These are phyloP conservation scores for Cystobasidium onofrii DNA, from an alignment of 768 basidiomycete genomes.

Conservation along the genomic window DNA sequence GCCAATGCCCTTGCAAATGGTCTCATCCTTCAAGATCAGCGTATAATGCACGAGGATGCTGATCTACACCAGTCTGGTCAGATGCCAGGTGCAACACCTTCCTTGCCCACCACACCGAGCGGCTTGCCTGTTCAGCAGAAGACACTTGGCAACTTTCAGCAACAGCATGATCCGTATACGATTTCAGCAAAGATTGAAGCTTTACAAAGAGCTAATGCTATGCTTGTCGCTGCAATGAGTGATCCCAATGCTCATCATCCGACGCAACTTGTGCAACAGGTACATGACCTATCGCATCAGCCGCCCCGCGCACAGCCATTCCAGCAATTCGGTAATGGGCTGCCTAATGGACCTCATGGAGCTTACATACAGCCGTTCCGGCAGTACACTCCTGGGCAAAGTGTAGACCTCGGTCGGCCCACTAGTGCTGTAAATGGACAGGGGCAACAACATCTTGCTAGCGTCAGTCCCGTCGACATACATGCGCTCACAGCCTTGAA, in stretches of 20 bases:
- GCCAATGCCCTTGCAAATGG: not conserved
- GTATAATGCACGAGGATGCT: not conserved
- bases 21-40: not conserved
- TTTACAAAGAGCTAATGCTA: constrained; percentile 24
- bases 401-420: constrained; percentile 24
- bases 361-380: not conserved
- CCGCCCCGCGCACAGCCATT: not conserved
- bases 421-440: constrained; percentile 20
- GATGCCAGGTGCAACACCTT: not conserved
- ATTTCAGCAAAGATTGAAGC: constrained; percentile 12
- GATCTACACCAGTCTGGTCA: not conserved
- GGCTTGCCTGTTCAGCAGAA: not conserved
- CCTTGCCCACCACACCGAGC: not conserved
- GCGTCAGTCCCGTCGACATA: constrained; percentile 61
- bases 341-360: not conserved
- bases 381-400: not conserved
- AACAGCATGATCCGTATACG: not conserved
- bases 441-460: constrained; percentile 46
- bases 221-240: constrained; percentile 33
- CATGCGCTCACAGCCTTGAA: constrained; percentile 74
- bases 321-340: not conserved
- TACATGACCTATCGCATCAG: not conserved
- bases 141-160: not conserved
- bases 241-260: constrained; percentile 23
- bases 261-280: not conserved